Conservation (phyloP, 192 early-diverging fungal species). For the Coemansia sp. region DNA sequence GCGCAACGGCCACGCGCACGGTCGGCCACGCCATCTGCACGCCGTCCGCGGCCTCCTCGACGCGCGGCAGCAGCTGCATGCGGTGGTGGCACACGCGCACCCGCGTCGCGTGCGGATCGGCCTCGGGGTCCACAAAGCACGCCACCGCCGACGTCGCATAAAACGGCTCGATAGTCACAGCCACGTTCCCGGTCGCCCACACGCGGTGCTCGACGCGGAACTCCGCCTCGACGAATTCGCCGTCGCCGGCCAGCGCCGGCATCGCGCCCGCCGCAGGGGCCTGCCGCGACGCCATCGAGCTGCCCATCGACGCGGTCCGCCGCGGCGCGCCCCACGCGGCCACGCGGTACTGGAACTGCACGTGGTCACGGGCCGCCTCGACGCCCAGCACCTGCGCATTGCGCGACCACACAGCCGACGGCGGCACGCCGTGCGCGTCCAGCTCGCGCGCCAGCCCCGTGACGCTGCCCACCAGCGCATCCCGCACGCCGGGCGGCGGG, state of each 20-base stretch:
- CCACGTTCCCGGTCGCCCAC: constrained; percentile 30
- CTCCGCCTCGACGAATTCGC: constrained; percentile 27
- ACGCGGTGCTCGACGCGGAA: constrained; percentile 46
- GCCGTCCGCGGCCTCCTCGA: constrained; percentile 8
- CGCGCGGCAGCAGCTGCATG: constrained; percentile 23
- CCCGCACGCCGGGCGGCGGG: constrained; percentile 10
- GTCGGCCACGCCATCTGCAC: constrained; percentile 34
- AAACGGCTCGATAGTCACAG: constrained; percentile 24
- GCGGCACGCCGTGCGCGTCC: constrained; percentile 26
- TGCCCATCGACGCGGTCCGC: not conserved
- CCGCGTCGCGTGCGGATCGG: constrained; percentile 45
- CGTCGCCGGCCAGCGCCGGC: not conserved
- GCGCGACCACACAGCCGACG: constrained; percentile 39
- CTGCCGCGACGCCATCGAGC: constrained; percentile 7
- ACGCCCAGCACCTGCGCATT: constrained; percentile 18
- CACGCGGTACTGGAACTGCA: constrained; percentile 22
- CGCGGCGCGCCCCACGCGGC: constrained; percentile 12
- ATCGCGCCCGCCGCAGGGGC: not conserved
- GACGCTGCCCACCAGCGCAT: constrained; percentile 10
- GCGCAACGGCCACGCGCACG: constrained; percentile 16
- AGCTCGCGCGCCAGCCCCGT: constrained; percentile 10
- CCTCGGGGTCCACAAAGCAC: constrained; percentile 49
- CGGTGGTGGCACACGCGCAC: constrained; percentile 42
- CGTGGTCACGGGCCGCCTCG: not conserved
- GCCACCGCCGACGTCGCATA: constrained; percentile 18